A percentile compares a stretch with the other conserved stretches of the same genome.
Conservation (phyloP, 2,329 filamentous ascomycete genomes). For the Lecanicillium sp. region DNA sequence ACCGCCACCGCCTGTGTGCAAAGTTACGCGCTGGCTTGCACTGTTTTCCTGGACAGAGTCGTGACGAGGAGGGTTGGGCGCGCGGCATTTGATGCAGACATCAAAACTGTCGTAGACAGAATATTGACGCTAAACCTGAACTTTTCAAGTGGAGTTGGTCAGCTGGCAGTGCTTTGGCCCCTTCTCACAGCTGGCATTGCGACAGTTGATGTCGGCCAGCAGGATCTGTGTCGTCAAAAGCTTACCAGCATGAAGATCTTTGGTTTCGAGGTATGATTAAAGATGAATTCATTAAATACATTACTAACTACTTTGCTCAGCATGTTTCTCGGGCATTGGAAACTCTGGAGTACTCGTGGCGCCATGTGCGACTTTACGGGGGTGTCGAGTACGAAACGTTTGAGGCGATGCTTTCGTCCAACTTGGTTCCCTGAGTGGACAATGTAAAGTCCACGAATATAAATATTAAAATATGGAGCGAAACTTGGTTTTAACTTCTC, state of each 20-base stretch:
- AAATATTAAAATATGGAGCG: too few species aligned
- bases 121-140: slow-evolving; percentile 4
- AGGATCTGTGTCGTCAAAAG: not conserved
- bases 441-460: too few species aligned
- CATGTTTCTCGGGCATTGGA: slow-evolving; percentile 10
- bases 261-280: slow-evolving; percentile 2
- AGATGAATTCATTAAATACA: not conserved
- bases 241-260: not conserved
- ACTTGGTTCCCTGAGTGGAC: slow-evolving; percentile 8
- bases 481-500: too few species aligned
- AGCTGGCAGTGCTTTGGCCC: slow-evolving; percentile 5
- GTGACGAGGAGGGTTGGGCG: slow-evolving; percentile 2
- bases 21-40: slow-evolving; percentile 9
- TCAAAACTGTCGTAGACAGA: not conserved
- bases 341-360: slow-evolving; percentile 10
- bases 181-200: slow-evolving; percentile 1
- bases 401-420: slow-evolving; percentile 10
- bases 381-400: slow-evolving; percentile 7
- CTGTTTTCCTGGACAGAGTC: slow-evolving; percentile 10
- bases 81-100: not conserved
- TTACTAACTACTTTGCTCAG: slow-evolving; percentile 1
- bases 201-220: not conserved
- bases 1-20: slow-evolving; percentile 10
- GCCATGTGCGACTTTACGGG: slow-evolving; percentile 4
- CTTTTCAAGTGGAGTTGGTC: slow-evolving; percentile 8